Percentiles rank a stretch among this genome's conserved stretches.
Conservation (phyloP, 257 asterid species). For the Solanum boliviense region DNA sequence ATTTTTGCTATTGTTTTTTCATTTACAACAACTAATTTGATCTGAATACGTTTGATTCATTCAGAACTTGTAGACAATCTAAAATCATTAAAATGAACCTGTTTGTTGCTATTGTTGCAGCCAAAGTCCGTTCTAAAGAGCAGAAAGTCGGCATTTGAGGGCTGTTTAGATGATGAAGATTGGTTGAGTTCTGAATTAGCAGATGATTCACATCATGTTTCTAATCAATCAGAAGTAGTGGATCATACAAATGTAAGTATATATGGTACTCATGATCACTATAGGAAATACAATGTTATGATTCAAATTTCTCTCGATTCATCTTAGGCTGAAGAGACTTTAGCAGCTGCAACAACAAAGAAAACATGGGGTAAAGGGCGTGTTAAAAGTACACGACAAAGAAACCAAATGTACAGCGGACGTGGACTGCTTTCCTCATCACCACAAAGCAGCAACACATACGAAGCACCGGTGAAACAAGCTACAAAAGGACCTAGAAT, state of each 20-base stretch:
- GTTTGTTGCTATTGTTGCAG: constrained; percentile 24
- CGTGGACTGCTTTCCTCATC: constrained; percentile 47
- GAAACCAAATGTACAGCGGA: constrained; percentile 36
- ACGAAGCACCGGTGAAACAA: constrained; percentile 26
- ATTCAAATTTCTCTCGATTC: background rate
- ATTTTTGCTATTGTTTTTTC: background rate
- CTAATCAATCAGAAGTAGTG: constrained; percentile 4
- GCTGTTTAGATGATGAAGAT: constrained; percentile 44
- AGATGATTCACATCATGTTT: background rate
- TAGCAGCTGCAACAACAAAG: constrained; percentile 19
- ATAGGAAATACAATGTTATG: background rate
- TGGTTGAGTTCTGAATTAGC: background rate
- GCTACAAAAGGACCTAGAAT: constrained; percentile 69
- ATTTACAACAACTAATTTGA: background rate
- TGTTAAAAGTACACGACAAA: constrained; percentile 38
- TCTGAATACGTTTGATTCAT: background rate
- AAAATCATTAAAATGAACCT: background rate
- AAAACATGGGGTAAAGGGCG: constrained; percentile 60
- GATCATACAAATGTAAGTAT: background rate
- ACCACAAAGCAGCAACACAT: constrained; percentile 17
- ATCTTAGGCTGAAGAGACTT: constrained; percentile 33
- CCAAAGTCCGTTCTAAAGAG: constrained; percentile 64
- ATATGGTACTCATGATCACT: background rate
- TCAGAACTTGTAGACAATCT: background rate
- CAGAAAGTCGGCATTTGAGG: constrained; percentile 58